A percentile compares a stretch with the other conserved stretches of the same genome.
Evolutionary conservation across 106 monocot species (phyloP).

Genomic region (Dendrobium catenatum): DNA sequence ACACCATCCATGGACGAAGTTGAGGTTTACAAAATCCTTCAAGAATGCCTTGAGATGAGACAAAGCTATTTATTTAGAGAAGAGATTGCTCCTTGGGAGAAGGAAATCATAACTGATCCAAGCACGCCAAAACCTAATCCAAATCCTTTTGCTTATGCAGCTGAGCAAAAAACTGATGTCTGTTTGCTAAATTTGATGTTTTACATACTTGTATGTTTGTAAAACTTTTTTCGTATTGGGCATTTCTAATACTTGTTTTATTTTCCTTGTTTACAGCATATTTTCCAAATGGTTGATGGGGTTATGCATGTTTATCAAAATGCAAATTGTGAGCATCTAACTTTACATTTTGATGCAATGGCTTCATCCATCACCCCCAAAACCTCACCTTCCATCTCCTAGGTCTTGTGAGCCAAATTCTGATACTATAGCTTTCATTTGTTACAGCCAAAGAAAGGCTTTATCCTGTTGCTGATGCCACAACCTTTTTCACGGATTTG

Average conservation of each 20-base stretch:
- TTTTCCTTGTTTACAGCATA: slow-evolving; percentile 38
- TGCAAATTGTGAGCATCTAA: slow-evolving; percentile 45
- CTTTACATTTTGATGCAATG: slow-evolving; percentile 2
- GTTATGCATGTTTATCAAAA: slow-evolving; percentile 80
- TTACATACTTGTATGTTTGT: not conserved
- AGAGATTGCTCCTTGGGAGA: slow-evolving; percentile 87
- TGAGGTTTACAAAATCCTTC: slow-evolving; percentile 85
- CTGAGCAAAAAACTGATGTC: slow-evolving; percentile 80
- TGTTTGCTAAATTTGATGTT: slow-evolving; percentile 13
- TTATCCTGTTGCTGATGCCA: slow-evolving; percentile 89
- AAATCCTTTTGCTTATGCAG: slow-evolving; percentile 66
- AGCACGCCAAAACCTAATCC: slow-evolving; percentile 90
- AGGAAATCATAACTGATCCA: slow-evolving; percentile 95
- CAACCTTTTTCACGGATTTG: slow-evolving; percentile 94
- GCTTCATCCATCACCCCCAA: not conserved
- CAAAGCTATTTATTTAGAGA: slow-evolving; percentile 72
- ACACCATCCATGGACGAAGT: slow-evolving; percentile 71
- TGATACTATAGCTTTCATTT: slow-evolving; percentile 4
- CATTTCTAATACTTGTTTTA: not conserved
- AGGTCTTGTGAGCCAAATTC: not conserved
- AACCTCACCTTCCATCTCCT: not conserved
- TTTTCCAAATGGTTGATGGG: slow-evolving; percentile 93
- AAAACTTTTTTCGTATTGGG: not conserved
- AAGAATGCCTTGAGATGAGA: slow-evolving; percentile 77
- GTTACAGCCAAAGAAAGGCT: slow-evolving; percentile 52